These are phyloP conservation scores for Sideroxylon spinosum DNA, from an alignment of 179 eudicot genomes.

Conservation along the genomic window DNA sequence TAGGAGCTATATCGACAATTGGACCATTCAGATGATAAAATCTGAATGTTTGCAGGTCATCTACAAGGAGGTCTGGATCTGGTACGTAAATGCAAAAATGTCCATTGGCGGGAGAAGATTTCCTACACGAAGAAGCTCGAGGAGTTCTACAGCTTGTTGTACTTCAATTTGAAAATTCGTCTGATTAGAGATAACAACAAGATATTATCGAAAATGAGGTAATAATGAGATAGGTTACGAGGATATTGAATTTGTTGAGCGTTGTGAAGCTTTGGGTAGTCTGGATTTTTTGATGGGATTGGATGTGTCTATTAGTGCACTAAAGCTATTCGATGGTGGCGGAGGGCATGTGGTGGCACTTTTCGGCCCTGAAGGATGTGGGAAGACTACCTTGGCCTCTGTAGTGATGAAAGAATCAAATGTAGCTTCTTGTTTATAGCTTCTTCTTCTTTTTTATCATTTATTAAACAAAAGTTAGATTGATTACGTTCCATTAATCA, in stretches of 20 bases:
- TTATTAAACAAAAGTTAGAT: no score
- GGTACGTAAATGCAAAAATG: not conserved
- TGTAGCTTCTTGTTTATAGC: conserved; percentile 8
- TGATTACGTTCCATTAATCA: no score
- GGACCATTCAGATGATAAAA: conserved; percentile 2
- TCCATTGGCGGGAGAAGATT: conserved; percentile 10
- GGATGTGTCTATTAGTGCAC: conserved; percentile 13
- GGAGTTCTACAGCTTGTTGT: not conserved
- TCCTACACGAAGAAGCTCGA: not conserved
- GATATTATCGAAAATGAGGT: not conserved
- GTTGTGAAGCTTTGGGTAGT: conserved; percentile 24
- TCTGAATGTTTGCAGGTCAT: not conserved
- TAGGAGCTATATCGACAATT: not conserved
- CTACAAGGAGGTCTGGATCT: no score
- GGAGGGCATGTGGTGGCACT: conserved; percentile 5
- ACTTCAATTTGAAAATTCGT: not conserved
- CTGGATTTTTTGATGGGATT: conserved; percentile 18
- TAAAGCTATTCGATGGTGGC: not conserved
- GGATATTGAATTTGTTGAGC: conserved; percentile 8
- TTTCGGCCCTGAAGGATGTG: conserved; percentile 11
- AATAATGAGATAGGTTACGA: no score
- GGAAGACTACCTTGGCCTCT: conserved; percentile 23
- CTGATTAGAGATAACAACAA: not conserved
- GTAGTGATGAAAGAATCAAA: conserved; percentile 19
- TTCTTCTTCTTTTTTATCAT: no score